A percentile compares a stretch with the other conserved stretches of the same genome.
phyloP scores from a whole-genome alignment of 352 stramenopile species.

The Globisporangium cylindrosporum region DNA sequence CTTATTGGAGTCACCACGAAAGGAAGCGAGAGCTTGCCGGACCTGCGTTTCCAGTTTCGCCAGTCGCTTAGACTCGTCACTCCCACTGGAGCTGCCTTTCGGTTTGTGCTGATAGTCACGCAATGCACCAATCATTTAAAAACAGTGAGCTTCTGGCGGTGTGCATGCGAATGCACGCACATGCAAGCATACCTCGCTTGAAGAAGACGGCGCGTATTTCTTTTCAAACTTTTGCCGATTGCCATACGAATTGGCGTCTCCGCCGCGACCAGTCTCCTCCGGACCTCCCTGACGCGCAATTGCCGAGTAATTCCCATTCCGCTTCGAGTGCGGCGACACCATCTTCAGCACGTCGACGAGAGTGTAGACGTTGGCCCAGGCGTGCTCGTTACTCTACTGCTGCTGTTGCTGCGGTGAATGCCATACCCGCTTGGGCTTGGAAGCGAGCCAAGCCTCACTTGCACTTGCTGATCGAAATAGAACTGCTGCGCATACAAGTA shows the following conservation, averaged over 20 bases:
- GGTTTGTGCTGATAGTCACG: background rate
- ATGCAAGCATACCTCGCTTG: slow-evolving; percentile 9
- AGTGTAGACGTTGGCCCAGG: background rate
- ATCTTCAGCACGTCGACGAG: background rate
- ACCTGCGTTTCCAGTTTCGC: slow-evolving; percentile 21
- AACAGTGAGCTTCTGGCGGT: background rate
- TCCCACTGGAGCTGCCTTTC: background rate
- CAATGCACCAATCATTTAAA: background rate
- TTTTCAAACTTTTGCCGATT: slow-evolving; percentile 12
- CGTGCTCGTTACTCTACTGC: background rate
- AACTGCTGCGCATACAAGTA: background rate
- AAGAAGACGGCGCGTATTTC: slow-evolving; percentile 6
- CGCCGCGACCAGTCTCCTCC: background rate
- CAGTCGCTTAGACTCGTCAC: slow-evolving; percentile 17
- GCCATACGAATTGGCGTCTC: background rate
- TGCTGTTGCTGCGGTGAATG: background rate
- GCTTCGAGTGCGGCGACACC: slow-evolving; percentile 13
- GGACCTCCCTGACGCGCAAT: background rate
- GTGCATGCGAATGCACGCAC: background rate
- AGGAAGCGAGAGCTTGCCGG: slow-evolving; percentile 26
- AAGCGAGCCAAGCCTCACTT: background rate
- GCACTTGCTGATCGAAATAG: slow-evolving; percentile 1
- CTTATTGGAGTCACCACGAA: slow-evolving; percentile 12
- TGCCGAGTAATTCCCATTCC: slow-evolving; percentile 1
- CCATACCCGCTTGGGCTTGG: background rate